These are phyloP conservation scores for Candida anglica DNA, from an alignment of 805 yeast genomes.

Conservation along the genomic window DNA sequence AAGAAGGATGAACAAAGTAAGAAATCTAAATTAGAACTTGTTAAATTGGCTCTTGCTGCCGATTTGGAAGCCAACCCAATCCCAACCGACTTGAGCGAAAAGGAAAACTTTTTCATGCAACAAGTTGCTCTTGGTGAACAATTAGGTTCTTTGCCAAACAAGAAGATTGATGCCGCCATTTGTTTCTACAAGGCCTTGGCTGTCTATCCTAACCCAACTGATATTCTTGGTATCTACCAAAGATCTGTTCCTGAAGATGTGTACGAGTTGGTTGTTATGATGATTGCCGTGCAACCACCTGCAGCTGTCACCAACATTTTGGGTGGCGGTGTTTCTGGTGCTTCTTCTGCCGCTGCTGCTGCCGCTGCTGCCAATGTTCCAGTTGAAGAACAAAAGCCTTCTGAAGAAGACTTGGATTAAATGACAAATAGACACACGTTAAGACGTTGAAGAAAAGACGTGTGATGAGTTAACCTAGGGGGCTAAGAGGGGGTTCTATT, in stretches of 20 bases:
- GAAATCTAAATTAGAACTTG: conserved; percentile 54
- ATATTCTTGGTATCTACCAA: conserved; percentile 84
- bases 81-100: conserved; percentile 63
- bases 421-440: neutral
- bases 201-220: conserved; percentile 93
- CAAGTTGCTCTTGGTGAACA: conserved; percentile 87
- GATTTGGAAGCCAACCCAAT: conserved; percentile 72
- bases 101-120: conserved; percentile 75
- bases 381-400: conserved; percentile 14
- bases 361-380: neutral
- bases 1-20: conserved; percentile 53
- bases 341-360: conserved; percentile 8
- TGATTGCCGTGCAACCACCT: conserved; percentile 91
- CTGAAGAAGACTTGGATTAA: conserved; percentile 33
- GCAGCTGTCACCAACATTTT: conserved; percentile 67
- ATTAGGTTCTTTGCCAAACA: conserved; percentile 59
- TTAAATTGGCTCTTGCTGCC: conserved; percentile 57
- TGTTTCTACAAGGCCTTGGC: conserved; percentile 90
- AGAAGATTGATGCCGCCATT: conserved; percentile 80
- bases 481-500: too few species aligned
- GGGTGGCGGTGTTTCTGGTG: conserved; percentile 28
- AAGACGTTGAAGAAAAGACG: too few species aligned
- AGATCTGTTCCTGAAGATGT: conserved; percentile 79
- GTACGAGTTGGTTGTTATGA: conserved; percentile 77
- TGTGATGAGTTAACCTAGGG: too few species aligned